Evolutionary conservation across 75 land plant species (phyloP), one percentile per base, ranked within the genome.

Genomic region (Pinus tabuliformis): DNA sequence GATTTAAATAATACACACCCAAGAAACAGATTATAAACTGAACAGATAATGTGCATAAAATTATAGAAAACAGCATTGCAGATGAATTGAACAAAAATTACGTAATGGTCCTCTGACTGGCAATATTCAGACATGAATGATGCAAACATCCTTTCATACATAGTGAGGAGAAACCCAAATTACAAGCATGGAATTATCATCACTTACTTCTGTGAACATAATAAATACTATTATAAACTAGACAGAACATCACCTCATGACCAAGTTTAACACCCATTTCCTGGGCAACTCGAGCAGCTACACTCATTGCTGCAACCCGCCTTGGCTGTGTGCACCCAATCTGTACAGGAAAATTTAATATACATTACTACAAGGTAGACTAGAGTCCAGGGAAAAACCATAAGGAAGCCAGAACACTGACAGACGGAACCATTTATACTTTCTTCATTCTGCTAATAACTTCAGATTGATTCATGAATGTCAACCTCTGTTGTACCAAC

Each of bases 181-280:
- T 16, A 36, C 42, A 64, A 26, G 24, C 8, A 49, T 14, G 6
- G 60, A 11, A 7, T 24, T 8, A 70, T 36, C 42, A 22, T 79
- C 68, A 13, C 24, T 64, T 64, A 42, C 42, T 42, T 39, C 22
- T 20, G 72, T 68, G 39, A 66, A 22, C 22, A 20, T 8, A 9
- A 3, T 45, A 68, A 39, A 39, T 37, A 66, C 42, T 42, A 4
- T 18, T 45, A 42, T 42, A n/a, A 68, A 68, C 11, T 76, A 20
- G 45, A 1, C 57, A 57, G 54, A 16, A 36, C 56, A 64, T 54
- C 74, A 89, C 98, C 93, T 96, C 99, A 79, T 92, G 97, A 45
- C 99, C 99, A 71, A 97, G 99, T 78, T 97, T 97, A 36, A 95
- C 99, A 12, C 92, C 94, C 98, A 97, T 91, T 77, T 97, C 99